phyloP scores from a whole-genome alignment of 768 basidiomycete species.

The Galerina marginata region DNA sequence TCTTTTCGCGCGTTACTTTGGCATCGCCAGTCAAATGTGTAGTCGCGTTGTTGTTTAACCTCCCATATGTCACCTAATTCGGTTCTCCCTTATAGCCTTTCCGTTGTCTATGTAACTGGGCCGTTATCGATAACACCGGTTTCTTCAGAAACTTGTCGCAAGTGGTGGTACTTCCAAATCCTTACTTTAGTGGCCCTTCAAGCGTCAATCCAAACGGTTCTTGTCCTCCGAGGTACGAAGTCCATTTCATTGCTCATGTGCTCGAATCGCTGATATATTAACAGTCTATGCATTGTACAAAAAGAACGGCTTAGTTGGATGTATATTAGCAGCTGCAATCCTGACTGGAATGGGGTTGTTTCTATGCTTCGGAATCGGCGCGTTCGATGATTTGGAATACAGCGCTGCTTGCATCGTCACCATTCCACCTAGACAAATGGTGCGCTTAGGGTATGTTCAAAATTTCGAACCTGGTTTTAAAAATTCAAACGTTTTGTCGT shows the following conservation, averaged over 20 bases:
- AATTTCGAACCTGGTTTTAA: background rate
- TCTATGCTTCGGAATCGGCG: background rate
- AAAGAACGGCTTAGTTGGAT: background rate
- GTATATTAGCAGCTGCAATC: background rate
- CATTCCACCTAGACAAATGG: background rate
- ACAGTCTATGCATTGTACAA: background rate
- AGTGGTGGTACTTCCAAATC: background rate
- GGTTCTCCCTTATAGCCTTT: background rate
- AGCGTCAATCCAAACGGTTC: background rate
- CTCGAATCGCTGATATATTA: background rate
- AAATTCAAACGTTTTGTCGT: too few species aligned
- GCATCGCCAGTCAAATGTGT: background rate
- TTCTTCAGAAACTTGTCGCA: background rate
- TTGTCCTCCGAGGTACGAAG: background rate
- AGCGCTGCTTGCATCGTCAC: background rate
- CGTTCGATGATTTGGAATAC: background rate
- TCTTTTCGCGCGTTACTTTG: background rate
- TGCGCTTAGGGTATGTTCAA: background rate
- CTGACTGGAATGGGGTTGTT: background rate
- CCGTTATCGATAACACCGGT: background rate
- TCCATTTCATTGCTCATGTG: background rate
- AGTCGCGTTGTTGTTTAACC: background rate
- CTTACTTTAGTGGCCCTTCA: background rate
- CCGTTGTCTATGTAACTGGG: background rate
- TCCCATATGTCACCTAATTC: background rate